Conservation (phyloP, 129 eudicot genomes). For the Silybum marianum region DNA sequence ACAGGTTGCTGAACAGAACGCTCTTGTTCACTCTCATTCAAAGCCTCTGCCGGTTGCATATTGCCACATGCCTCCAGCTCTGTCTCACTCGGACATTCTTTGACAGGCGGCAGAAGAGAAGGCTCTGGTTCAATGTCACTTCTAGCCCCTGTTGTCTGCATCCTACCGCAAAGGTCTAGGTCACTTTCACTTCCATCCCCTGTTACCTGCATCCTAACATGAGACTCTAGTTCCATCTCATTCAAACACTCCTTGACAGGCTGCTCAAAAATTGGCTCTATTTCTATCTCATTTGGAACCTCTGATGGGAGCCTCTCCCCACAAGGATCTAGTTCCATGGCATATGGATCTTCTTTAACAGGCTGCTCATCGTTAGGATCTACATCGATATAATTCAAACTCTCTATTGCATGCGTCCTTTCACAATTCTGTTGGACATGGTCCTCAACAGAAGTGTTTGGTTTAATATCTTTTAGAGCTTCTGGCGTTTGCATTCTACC, state of each 20-base stretch:
- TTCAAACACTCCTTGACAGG: slow-evolving; percentile 22
- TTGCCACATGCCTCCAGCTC: slow-evolving; percentile 34
- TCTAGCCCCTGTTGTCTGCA: slow-evolving; percentile 19
- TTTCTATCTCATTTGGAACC: slow-evolving; percentile 31
- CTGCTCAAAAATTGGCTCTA: slow-evolving; percentile 23
- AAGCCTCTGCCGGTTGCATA: slow-evolving; percentile 20
- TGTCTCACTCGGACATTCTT: slow-evolving; percentile 26
- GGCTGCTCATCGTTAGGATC: slow-evolving; percentile 24
- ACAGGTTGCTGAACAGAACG: slow-evolving; percentile 23
- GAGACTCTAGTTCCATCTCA: slow-evolving; percentile 21
- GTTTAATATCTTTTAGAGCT: slow-evolving; percentile 16
- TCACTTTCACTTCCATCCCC: slow-evolving; percentile 21
- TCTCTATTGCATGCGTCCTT: slow-evolving; percentile 11
- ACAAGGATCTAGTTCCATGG: slow-evolving; percentile 20
- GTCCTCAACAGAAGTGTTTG: slow-evolving; percentile 3
- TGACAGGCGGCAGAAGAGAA: slow-evolving; percentile 24
- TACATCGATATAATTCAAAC: slow-evolving; percentile 19
- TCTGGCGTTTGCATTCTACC: slow-evolving; percentile 20
- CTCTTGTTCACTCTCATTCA: slow-evolving; percentile 26
- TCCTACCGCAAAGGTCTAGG: slow-evolving; percentile 26
- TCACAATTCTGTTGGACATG: slow-evolving; percentile 20
- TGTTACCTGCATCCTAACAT: slow-evolving; percentile 13
- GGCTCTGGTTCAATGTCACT: slow-evolving; percentile 22
- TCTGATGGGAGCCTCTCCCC: slow-evolving; percentile 29
- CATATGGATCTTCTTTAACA: slow-evolving; percentile 15